Conservation (phyloP, 768 basidiomycete species). For the Tylopilus cervinicoccineus region DNA sequence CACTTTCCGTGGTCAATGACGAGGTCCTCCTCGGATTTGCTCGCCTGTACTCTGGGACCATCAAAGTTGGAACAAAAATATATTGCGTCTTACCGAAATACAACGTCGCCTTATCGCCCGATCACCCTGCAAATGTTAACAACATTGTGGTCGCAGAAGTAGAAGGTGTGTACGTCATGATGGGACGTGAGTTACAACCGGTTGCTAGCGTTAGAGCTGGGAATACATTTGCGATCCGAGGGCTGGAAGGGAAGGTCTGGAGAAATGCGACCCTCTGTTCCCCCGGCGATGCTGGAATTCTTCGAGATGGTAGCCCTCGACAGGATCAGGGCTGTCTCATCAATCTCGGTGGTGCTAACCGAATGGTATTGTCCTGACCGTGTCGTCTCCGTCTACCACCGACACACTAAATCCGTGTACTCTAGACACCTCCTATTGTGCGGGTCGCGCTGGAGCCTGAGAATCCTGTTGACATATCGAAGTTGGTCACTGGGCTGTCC, state of each 20-base stretch:
- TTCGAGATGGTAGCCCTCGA: conserved; percentile 27
- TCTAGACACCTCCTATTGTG: conserved; percentile 83
- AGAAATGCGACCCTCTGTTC: conserved; percentile 88
- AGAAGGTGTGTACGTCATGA: conserved; percentile 88
- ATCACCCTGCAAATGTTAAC: conserved; percentile 64
- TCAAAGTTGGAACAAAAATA: conserved; percentile 59
- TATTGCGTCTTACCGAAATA: conserved; percentile 88
- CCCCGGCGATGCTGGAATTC: conserved; percentile 44
- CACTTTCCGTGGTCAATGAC: conserved; percentile 3
- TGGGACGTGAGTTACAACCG: conserved; percentile 91
- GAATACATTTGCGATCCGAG: conserved; percentile 90
- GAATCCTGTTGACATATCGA: conserved; percentile 81
- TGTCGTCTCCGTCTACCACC: neutral
- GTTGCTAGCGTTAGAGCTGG: conserved; percentile 84
- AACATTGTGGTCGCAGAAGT: conserved; percentile 61
- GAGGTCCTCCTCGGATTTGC: conserved; percentile 91
- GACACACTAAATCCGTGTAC: neutral
- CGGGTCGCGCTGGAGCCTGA: conserved; percentile 90
- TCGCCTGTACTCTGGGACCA: conserved; percentile 86
- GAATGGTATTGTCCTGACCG: conserved; percentile 42
- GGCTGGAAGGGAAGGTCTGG: conserved; percentile 87
- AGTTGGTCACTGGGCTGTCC: conserved; percentile 81
- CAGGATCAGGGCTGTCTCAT: conserved; percentile 54
- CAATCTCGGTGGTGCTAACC: conserved; percentile 73
- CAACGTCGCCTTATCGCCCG: conserved; percentile 53